Percentiles rank a stretch among this genome's conserved stretches.
Evolutionary conservation across 148 eudicot genomes (phyloP).

Genomic region (Cornus suecica): DNA sequence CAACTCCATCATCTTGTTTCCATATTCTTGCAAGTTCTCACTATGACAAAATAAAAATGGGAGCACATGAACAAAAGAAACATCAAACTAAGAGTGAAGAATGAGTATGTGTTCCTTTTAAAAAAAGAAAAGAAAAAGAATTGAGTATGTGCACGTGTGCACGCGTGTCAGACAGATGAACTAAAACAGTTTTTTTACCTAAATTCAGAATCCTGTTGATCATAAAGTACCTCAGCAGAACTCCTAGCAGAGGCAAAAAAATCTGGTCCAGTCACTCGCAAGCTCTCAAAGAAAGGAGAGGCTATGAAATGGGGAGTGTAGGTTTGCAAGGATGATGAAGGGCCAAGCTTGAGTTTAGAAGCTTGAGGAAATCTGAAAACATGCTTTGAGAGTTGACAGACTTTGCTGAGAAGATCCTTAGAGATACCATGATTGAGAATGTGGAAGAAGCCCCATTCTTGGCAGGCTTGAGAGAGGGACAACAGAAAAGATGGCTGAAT

Average conservation of each 20-base stretch:
- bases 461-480: constrained; percentile 43
- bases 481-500: constrained; percentile 37
- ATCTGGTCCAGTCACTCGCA: constrained; percentile 50
- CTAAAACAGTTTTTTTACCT: constrained; percentile 29
- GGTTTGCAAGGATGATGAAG: constrained; percentile 35
- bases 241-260: constrained; percentile 52
- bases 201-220: constrained; percentile 34
- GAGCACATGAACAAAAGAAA: neutral
- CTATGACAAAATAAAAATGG: constrained; percentile 10
- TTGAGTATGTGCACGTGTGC: too few relatives aligned
- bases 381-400: constrained; percentile 31
- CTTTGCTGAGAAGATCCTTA: constrained; percentile 25
- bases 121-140: too few relatives aligned
- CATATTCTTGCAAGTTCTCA: constrained; percentile 40
- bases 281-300: constrained; percentile 58
- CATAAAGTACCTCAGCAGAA: constrained; percentile 35
- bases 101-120: too few relatives aligned
- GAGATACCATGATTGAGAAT: constrained; percentile 53
- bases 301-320: constrained; percentile 68
- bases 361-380: constrained; percentile 40
- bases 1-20: constrained; percentile 30
- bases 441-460: constrained; percentile 60
- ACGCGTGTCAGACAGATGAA: neutral
- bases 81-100: neutral
- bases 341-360: constrained; percentile 48